Evolutionary conservation across 1,284 basidiomycete genomes (phyloP).

Genomic region (Cerrena zonata): DNA sequence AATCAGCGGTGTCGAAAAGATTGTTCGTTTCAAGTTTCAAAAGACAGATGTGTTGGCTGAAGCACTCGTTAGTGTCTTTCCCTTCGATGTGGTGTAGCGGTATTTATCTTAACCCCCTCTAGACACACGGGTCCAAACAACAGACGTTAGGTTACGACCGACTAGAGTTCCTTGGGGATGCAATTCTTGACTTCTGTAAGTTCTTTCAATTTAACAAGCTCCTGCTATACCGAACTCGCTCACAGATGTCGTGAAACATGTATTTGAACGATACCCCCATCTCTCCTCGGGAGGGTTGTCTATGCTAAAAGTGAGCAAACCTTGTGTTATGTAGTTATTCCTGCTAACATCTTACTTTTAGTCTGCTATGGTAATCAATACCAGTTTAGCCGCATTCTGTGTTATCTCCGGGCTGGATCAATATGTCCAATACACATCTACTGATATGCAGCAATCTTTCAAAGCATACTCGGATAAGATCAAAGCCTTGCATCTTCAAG

Average conservation of each 20-base stretch:
- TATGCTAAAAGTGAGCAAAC: conserved; percentile 58
- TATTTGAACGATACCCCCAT: conserved; percentile 56
- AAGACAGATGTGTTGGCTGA: conserved; percentile 59
- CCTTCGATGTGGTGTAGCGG: no score
- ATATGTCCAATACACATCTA: conserved; percentile 54
- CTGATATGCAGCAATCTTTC: conserved; percentile 45
- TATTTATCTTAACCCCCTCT: conserved; percentile 4
- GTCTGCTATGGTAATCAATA: conserved; percentile 79
- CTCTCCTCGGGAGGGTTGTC: conserved; percentile 69
- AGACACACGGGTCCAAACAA: conserved; percentile 64
- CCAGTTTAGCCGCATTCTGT: conserved; percentile 66
- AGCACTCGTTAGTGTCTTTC: conserved; percentile 59
- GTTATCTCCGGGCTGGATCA: conserved; percentile 60
- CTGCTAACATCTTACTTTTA: conserved; percentile 23
- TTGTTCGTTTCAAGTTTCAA: conserved; percentile 57
- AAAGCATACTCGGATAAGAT: conserved; percentile 49
- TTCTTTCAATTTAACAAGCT: no score
- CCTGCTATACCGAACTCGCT: conserved; percentile 6
- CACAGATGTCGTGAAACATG: conserved; percentile 67
- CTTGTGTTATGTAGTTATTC: not conserved
- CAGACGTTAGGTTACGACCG: conserved; percentile 61
- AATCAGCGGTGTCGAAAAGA: conserved; percentile 53
- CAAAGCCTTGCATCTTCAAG: conserved; percentile 40
- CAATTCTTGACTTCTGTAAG: conserved; percentile 74
- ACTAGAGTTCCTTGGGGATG: conserved; percentile 78